Percentiles rank a stretch among this genome's conserved stretches.
Evolutionary conservation across 306 rosid species (phyloP).

Genomic region (Pterocarpus santalinus): DNA sequence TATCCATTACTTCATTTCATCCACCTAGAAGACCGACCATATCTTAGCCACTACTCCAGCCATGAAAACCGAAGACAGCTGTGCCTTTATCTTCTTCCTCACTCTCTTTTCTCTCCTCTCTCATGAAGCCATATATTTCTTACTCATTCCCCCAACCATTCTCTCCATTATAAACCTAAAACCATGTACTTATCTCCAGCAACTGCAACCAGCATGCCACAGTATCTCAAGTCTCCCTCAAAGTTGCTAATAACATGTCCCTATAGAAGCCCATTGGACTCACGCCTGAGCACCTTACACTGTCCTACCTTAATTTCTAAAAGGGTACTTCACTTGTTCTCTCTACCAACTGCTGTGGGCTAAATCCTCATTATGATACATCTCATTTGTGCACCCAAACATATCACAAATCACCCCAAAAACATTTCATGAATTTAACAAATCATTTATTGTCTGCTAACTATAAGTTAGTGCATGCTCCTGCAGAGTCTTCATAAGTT

Average conservation of each 20-base stretch:
- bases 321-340: background rate
- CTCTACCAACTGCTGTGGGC: background rate
- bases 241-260: background rate
- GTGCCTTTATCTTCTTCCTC: background rate
- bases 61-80: background rate
- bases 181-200: background rate
- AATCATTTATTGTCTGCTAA: background rate
- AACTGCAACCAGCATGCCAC: background rate
- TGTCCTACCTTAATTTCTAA: background rate
- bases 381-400: background rate
- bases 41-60: background rate
- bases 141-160: background rate
- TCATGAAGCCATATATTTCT: background rate
- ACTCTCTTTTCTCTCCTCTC: background rate
- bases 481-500: conserved; percentile 3
- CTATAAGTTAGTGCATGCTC: background rate
- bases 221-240: background rate
- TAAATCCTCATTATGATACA: background rate
- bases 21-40: background rate
- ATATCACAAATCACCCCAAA: background rate
- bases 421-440: background rate
- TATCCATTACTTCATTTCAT: background rate
- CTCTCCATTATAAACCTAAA: background rate
- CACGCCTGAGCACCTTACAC: background rate
- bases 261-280: background rate